phyloP scores from a whole-genome alignment of 2,329 filamentous ascomycete species.

The Alternaria angustiovoidea region DNA sequence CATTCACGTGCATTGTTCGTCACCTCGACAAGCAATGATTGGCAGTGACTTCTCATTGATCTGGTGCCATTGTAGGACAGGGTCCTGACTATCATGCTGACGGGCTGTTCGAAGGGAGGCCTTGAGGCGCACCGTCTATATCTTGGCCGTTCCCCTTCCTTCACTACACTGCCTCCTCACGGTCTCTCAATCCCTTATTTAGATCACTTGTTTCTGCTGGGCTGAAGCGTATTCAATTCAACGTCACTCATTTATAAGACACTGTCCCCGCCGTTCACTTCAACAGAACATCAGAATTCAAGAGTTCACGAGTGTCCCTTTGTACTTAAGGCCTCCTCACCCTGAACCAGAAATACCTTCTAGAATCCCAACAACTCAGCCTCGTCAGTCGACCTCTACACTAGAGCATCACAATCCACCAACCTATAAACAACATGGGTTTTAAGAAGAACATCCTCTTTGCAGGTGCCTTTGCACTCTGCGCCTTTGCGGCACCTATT shows the following conservation, averaged over 20 bases:
- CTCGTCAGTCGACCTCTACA: not conserved
- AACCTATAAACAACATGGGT: conserved; percentile 33
- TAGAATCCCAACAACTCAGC: not conserved
- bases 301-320: not conserved
- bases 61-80: conserved; percentile 1
- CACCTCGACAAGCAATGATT: conserved; percentile 18
- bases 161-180: conserved; percentile 25
- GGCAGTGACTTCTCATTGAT: conserved; percentile 12
- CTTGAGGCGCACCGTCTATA: conserved; percentile 17
- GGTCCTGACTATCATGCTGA: conserved; percentile 5
- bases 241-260: conserved; percentile 14
- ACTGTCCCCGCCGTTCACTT: not conserved
- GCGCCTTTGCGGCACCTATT: conserved; percentile 36
- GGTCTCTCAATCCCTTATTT: conserved; percentile 17
- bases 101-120: conserved; percentile 11
- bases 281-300: not conserved
- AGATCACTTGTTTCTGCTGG: conserved; percentile 23
- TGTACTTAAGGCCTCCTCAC: not conserved
- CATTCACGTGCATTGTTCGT: conserved; percentile 20
- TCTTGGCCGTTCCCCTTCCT: conserved; percentile 14
- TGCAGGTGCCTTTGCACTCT: conserved; percentile 49
- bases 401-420: not conserved
- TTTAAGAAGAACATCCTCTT: conserved; percentile 33
- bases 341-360: not conserved
- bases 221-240: conserved; percentile 19